phyloP scores from a whole-genome alignment of 192 early-diverging fungal species.

The Funneliformis geosporum region DNA sequence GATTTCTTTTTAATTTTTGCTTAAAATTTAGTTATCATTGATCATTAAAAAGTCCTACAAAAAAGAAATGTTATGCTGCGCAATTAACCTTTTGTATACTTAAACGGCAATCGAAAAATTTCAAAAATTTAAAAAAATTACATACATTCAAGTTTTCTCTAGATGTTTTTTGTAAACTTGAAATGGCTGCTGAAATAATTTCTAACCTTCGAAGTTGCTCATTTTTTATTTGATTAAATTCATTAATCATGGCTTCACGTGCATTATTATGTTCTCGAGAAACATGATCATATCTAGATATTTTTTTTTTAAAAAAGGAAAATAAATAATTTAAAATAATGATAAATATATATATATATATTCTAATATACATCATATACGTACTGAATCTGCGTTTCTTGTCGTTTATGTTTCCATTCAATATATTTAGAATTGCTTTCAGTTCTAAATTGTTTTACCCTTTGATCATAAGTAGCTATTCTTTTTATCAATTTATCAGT shows the following conservation, averaged over 20 bases:
- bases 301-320: too few relatives aligned
- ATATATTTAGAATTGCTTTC: not conserved
- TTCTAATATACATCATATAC: too few relatives aligned
- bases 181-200: not conserved
- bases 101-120: not conserved
- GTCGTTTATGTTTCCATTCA: conserved; percentile 21
- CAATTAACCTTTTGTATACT: too few relatives aligned
- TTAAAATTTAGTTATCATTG: too few relatives aligned
- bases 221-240: conserved; percentile 11
- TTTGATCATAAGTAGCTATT: not conserved
- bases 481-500: not conserved
- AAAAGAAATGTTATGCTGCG: too few relatives aligned
- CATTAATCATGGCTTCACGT: not conserved
- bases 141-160: conserved; percentile 1
- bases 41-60: too few relatives aligned
- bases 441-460: not conserved
- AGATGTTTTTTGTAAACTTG: not conserved
- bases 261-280: not conserved
- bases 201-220: not conserved
- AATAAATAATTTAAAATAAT: too few relatives aligned
- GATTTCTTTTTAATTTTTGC: too few relatives aligned
- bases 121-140: too few relatives aligned
- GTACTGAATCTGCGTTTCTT: conserved; percentile 24
- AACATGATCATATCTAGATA: conserved; percentile 14
- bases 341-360: too few relatives aligned